Evolutionary conservation across 768 basidiomycete species (phyloP).

Genomic region (Solioccasus polychromus): DNA sequence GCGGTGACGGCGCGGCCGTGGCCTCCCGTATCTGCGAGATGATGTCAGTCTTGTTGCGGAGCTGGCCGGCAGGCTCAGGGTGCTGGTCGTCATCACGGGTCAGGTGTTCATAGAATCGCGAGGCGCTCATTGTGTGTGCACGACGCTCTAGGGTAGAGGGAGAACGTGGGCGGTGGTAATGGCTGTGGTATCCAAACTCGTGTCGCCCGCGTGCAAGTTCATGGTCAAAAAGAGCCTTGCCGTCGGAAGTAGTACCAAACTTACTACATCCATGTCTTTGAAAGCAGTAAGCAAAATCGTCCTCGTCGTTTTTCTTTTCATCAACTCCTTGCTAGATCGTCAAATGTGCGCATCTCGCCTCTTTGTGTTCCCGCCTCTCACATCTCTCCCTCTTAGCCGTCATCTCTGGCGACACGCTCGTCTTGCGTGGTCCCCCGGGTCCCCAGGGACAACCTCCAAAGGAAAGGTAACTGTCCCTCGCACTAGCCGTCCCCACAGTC

Average conservation of each 20-base stretch:
- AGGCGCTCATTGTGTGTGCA: constrained; percentile 25
- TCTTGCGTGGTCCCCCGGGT: constrained; percentile 73
- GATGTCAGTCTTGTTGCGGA: constrained; percentile 30
- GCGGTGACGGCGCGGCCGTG: constrained; percentile 42
- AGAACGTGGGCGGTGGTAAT: not conserved
- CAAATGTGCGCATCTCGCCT: constrained; percentile 46
- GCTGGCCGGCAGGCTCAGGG: constrained; percentile 8
- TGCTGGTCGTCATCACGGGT: constrained; percentile 14
- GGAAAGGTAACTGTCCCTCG: constrained; percentile 61
- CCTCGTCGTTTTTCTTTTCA: not conserved
- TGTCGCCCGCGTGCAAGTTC: constrained; percentile 16
- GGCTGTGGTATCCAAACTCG: too few relatives aligned
- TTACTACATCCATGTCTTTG: constrained; percentile 50
- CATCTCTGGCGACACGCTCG: constrained; percentile 86
- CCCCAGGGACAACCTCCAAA: constrained; percentile 86
- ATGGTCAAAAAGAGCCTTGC: too few relatives aligned
- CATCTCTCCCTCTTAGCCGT: constrained; percentile 54
- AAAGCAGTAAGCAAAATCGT: constrained; percentile 73
- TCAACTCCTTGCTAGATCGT: constrained; percentile 40
- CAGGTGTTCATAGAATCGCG: constrained; percentile 32
- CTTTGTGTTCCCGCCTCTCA: not conserved
- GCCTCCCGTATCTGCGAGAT: constrained; percentile 43
- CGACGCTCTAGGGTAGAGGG: constrained; percentile 10
- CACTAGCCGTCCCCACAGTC: constrained; percentile 8
- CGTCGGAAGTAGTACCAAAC: constrained; percentile 2